These are phyloP conservation scores for Nymphaea colorata DNA, from an alignment of 164 flowering plant species.

Conservation along the genomic window DNA sequence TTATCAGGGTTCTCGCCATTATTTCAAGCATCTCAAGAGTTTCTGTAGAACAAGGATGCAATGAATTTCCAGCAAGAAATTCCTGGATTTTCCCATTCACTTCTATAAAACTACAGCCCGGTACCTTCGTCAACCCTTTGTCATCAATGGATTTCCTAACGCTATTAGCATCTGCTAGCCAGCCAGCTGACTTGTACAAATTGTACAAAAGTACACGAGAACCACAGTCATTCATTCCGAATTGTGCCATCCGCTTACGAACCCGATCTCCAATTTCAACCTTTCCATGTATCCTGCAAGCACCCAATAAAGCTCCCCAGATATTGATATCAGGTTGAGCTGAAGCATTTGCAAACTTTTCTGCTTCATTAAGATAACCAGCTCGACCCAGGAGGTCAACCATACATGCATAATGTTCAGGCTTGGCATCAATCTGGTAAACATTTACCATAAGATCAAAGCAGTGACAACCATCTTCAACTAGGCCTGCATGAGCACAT, in stretches of 20 bases:
- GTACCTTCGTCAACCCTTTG: slow-evolving; percentile 33
- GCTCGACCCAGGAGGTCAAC: slow-evolving; percentile 54
- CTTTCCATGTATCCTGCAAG: slow-evolving; percentile 42
- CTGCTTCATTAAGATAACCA: slow-evolving; percentile 56
- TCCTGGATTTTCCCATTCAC: slow-evolving; percentile 41
- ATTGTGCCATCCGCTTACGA: slow-evolving; percentile 29
- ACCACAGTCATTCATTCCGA: slow-evolving; percentile 37
- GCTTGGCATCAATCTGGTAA: slow-evolving; percentile 32
- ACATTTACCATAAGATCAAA: slow-evolving; percentile 34
- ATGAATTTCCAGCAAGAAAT: slow-evolving; percentile 42
- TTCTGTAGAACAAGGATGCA: slow-evolving; percentile 25
- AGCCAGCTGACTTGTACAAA: slow-evolving; percentile 46
- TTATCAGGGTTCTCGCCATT: slow-evolving; percentile 19
- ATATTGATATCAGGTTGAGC: slow-evolving; percentile 52
- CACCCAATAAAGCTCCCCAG: slow-evolving; percentile 61
- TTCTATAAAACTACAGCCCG: slow-evolving; percentile 60
- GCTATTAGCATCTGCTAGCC: slow-evolving; percentile 37
- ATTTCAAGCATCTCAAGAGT: slow-evolving; percentile 29
- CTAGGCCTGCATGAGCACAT: slow-evolving; percentile 53
- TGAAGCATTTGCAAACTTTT: slow-evolving; percentile 34
- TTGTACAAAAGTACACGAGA: slow-evolving; percentile 38
- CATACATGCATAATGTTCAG: slow-evolving; percentile 47
- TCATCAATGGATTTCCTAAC: slow-evolving; percentile 31
- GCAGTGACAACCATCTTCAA: slow-evolving; percentile 30
- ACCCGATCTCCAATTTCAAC: slow-evolving; percentile 37